phyloP scores from a whole-genome alignment of 164 flowering plant genomes.

The Santalum album region DNA sequence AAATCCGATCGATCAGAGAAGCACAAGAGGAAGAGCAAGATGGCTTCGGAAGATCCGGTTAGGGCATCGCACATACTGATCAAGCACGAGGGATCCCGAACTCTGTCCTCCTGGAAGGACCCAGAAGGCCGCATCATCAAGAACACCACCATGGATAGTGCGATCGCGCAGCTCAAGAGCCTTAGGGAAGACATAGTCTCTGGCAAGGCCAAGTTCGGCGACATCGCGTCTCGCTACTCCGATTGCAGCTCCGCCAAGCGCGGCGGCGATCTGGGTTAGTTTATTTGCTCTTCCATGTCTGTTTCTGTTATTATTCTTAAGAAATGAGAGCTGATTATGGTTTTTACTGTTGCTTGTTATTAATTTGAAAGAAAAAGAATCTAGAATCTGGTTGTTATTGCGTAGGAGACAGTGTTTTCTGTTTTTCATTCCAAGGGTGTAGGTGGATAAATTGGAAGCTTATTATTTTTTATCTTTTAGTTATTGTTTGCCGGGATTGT shows the following conservation, averaged over 20 bases:
- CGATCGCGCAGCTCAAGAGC: slow-evolving; percentile 58
- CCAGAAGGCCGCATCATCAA: slow-evolving; percentile 72
- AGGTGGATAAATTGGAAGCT: too few species aligned
- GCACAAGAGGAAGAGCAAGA: too few species aligned
- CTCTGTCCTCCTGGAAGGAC: slow-evolving; percentile 94
- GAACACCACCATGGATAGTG: slow-evolving; percentile 62
- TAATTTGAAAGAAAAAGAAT: too few species aligned
- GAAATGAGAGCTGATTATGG: too few species aligned
- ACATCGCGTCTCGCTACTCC: slow-evolving; percentile 58
- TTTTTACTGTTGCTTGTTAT: too few species aligned
- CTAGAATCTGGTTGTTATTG: too few species aligned
- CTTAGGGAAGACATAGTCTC: slow-evolving; percentile 61
- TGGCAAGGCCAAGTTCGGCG: slow-evolving; percentile 68
- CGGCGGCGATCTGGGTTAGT: slow-evolving; percentile 92
- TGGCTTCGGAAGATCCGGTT: slow-evolving; percentile 24
- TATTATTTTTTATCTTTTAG: too few species aligned
- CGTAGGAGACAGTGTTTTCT: too few species aligned
- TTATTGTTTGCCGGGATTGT: too few species aligned
- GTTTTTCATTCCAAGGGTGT: too few species aligned
- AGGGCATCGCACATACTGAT: slow-evolving; percentile 70
- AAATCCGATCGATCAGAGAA: slow-evolving; percentile 30
- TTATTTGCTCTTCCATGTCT: background rate
- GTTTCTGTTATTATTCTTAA: background rate
- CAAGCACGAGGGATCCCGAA: slow-evolving; percentile 84
- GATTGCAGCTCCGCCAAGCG: slow-evolving; percentile 99